Base-by-base conservation (phyloP, 139 green algal species). In the Chlorella sp. region DNA sequence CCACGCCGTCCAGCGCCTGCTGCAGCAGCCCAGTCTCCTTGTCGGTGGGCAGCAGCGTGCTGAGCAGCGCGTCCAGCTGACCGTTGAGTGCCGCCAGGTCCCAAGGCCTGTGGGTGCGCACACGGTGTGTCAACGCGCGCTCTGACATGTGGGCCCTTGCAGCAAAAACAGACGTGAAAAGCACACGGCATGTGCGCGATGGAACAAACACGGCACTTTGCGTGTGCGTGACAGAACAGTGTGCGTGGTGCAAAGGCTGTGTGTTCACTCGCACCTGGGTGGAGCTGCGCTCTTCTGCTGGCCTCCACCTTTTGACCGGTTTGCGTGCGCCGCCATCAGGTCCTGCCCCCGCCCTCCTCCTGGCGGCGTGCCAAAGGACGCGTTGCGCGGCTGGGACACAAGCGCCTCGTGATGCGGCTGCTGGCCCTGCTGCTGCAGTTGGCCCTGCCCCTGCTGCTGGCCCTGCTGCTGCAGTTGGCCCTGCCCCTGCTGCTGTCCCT, bases 11-110 rank as follows among this genome's bases (percentile, higher is more conserved):
- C 23, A 90, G 84, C 17, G 82, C 83, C 24, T 50, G 26, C 35
- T 74, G 32, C 66, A 87, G 81, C 42, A 66, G 68, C 30, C 50
- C 51, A 2, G 69, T 72, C 79, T 94, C 87, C 60, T 86, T 82
- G 31, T 33, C 34, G 0, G 27, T 61, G 0, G 87, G 87, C 65
- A 35, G 65, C 49, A 94, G 77, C 20, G 60, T 55, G 31, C 70
- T 61, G 26, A 74, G 81, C 62, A 94, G 74, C 33, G 71, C 32
- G 4, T 34, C 24, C 68, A 94, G 83, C 51, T 72, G 61, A 6
- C 35, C 49, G 51, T 88, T 70, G 30, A 93, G 61, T 24, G 34
- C 5, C 14, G 14, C 6, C 83, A 90, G 69, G 24, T 55, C 36
- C 35, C 66, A 61, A 31, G 2, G 66, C 35, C 66, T 30, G n/a